Percentiles rank a stretch among this genome's conserved stretches.
Conservation (phyloP, 257 asterid genomes). For the Scutellaria galericulata region DNA sequence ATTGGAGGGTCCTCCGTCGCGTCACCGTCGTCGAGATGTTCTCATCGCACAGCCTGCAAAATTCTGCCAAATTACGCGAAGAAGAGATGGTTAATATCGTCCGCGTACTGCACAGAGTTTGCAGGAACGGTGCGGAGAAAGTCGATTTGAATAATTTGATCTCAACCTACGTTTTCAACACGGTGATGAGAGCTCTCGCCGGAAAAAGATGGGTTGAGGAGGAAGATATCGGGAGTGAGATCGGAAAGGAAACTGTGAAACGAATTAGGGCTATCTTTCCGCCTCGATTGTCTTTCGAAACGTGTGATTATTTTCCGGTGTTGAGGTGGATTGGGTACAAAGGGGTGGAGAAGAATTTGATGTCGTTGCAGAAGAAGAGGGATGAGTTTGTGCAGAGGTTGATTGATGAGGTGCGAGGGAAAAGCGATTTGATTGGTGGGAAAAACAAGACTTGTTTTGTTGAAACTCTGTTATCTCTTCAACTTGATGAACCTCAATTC, state of each 20-base stretch:
- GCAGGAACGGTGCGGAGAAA: slow-evolving; percentile 1
- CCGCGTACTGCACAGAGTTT: slow-evolving; percentile 20
- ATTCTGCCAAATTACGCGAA: slow-evolving; percentile 44
- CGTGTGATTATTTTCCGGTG: not conserved
- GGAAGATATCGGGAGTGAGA: not conserved
- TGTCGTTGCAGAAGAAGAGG: not conserved
- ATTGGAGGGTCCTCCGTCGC: slow-evolving; percentile 54
- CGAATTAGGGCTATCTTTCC: no score
- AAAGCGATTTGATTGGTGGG: no score
- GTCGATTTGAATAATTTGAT: slow-evolving; percentile 46
- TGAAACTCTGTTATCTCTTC: not conserved
- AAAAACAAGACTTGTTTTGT: no score
- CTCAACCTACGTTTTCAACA: slow-evolving; percentile 39
- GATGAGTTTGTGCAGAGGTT: not conserved
- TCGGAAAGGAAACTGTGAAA: no score
- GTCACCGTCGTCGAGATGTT: slow-evolving; percentile 45
- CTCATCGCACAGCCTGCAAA: slow-evolving; percentile 47
- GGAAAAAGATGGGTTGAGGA: slow-evolving; percentile 20
- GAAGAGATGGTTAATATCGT: slow-evolving; percentile 37
- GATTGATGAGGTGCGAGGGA: not conserved
- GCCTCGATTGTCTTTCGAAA: no score
- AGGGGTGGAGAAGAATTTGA: not conserved
- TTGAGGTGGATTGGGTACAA: not conserved
- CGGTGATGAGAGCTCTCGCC: slow-evolving; percentile 42
- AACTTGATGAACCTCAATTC: not conserved